These are phyloP conservation scores for Fusarium nanum DNA, from an alignment of 2,329 filamentous ascomycete genomes.

Conservation along the genomic window DNA sequence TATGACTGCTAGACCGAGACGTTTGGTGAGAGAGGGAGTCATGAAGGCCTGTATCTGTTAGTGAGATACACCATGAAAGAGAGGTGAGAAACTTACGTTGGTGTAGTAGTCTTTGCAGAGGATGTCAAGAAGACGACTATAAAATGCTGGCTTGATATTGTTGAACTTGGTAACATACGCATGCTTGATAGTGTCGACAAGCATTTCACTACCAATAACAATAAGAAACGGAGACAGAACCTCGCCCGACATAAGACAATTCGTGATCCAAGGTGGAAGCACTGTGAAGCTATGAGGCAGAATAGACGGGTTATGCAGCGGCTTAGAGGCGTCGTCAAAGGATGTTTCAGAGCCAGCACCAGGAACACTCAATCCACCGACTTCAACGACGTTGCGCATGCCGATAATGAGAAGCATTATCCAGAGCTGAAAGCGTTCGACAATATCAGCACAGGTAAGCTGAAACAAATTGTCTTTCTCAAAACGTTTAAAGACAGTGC, in stretches of 20 bases:
- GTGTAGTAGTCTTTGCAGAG: constrained; percentile 98
- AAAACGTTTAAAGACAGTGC: constrained; percentile 97
- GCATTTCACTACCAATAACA: constrained; percentile 94
- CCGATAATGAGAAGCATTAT: constrained; percentile 97
- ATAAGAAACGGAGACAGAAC: constrained; percentile 93
- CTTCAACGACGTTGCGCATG: constrained; percentile 94
- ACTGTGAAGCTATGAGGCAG: constrained; percentile 92
- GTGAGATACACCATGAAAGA: constrained; percentile 17
- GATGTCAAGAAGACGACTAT: constrained; percentile 90
- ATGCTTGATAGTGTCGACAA: constrained; percentile 97
- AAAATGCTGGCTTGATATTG: constrained; percentile 91
- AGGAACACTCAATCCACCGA: constrained; percentile 80
- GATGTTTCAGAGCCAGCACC: constrained; percentile 63
- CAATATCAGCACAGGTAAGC: constrained; percentile 93
- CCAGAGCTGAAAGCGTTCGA: constrained; percentile 97
- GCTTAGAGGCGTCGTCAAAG: constrained; percentile 63
- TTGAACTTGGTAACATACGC: constrained; percentile 99
- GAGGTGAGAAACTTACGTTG: constrained; percentile 67
- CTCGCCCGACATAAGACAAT: constrained; percentile 74
- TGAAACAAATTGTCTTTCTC: constrained; percentile 99
- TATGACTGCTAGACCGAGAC: constrained; percentile 90
- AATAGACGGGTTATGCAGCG: constrained; percentile 76
- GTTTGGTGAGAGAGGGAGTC: constrained; percentile 87
- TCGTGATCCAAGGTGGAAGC: constrained; percentile 74
- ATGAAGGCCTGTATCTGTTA: constrained; percentile 75